phyloP scores from a whole-genome alignment of 257 asterid species.

The Solanum neorickii region DNA sequence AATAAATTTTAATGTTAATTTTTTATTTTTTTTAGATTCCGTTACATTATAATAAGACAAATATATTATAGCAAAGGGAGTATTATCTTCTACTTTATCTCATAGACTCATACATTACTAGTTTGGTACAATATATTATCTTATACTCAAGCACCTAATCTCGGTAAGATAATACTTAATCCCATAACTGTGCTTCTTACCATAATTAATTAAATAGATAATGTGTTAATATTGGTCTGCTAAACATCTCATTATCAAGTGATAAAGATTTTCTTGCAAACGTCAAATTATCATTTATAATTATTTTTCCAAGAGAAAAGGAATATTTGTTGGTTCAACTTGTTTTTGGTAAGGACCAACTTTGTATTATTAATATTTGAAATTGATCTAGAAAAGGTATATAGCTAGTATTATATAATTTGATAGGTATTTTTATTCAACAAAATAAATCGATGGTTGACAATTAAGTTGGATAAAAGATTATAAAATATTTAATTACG shows the following conservation, averaged over 20 bases:
- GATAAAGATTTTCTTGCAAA: background rate
- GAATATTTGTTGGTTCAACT: background rate
- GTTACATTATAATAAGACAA: background rate
- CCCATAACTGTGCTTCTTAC: background rate
- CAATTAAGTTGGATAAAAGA: background rate
- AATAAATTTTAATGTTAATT: too few species aligned
- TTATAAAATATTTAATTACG: background rate
- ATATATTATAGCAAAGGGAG: background rate
- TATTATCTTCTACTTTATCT: background rate
- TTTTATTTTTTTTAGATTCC: too few species aligned
- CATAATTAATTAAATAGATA: background rate
- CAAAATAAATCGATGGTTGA: background rate
- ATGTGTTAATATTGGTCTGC: background rate
- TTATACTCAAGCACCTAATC: background rate
- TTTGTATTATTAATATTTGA: background rate
- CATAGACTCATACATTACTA: background rate
- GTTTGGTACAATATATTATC: background rate
- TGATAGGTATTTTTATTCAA: background rate
- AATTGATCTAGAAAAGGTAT: background rate
- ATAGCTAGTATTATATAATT: background rate
- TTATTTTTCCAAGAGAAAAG: background rate
- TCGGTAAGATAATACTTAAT: too few species aligned
- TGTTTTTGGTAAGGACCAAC: background rate
- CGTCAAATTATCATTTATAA: background rate
- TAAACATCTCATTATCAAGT: background rate